Evolutionary conservation across 306 rosid genomes (phyloP).

Genomic region (Canavalia ensiformis): DNA sequence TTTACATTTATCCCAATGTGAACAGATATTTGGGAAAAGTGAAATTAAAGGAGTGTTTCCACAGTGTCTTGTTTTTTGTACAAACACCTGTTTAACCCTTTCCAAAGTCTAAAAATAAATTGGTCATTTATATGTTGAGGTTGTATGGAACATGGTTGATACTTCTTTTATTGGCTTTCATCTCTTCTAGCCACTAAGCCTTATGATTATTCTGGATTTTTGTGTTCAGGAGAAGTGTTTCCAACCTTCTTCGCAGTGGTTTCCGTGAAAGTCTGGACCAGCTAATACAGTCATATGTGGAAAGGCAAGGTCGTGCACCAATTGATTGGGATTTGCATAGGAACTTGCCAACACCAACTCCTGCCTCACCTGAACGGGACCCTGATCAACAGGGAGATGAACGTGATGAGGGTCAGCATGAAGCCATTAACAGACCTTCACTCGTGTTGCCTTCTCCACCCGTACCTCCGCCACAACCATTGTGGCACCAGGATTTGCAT

Average conservation of each 20-base stretch:
- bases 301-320: conserved; percentile 94
- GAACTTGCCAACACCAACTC: conserved; percentile 74
- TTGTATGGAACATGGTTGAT: conserved; percentile 15
- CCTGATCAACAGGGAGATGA: conserved; percentile 78
- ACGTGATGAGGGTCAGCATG: conserved; percentile 80
- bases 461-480: conserved; percentile 97
- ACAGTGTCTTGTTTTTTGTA: background rate
- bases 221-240: conserved; percentile 92
- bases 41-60: conserved; percentile 5
- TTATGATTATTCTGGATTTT: conserved; percentile 49
- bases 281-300: conserved; percentile 93
- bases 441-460: conserved; percentile 91
- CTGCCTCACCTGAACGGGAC: conserved; percentile 78
- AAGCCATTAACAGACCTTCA: conserved; percentile 81
- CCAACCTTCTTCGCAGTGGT: conserved; percentile 99
- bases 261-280: conserved; percentile 99
- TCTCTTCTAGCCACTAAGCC: conserved; percentile 37
- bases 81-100: conserved; percentile 9
- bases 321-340: conserved; percentile 99
- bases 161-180: conserved; percentile 32
- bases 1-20: conserved; percentile 20
- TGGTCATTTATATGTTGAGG: conserved; percentile 24
- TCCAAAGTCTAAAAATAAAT: conserved; percentile 18
- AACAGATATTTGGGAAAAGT: conserved; percentile 2
- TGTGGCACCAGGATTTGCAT: conserved; percentile 96